Base-by-base conservation (phyloP, 192 early-diverging fungal genomes). In the Phlyctochytrium bullatum region DNA sequence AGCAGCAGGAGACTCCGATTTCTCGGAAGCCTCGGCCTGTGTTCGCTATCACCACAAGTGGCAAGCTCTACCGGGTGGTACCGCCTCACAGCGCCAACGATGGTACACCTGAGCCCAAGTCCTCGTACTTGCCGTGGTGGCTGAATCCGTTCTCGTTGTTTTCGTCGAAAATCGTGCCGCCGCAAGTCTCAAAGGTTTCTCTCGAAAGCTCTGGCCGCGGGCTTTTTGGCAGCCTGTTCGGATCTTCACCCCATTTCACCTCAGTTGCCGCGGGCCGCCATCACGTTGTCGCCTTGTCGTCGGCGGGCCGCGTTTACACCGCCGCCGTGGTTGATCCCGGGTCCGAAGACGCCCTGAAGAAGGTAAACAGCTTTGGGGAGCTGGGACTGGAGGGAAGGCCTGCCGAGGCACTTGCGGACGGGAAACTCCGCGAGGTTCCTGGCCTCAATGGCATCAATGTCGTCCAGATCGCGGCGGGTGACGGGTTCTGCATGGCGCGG, bases 391-490 rank as follows among this genome's bases (percentile, higher is more conserved):
- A 23, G 12, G 14, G 2, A 2, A 56, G 17, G 23, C 14, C 12
- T 14, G 32, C 35, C n/a, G 24, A 29, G 12, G 29, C 27, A 24
- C 32, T 59, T 34, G 20, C n/a, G 17, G 31, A 27, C 0, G 3
- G 17, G 23, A 67, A 25, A 20, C 28, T 72, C 0, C 10, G 20
- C 20, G 64, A 36, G 2, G 34, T 74, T 30, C 12, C 47, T 30
- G 23, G 28, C 17, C 36, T 66, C 3, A 28, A 20, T 20, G 16
- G 14, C 24, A 50, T 51, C 16, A 59, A 58, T 50, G 36, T 69
- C 25, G 59, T 59, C 23, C 67, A 78, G 68, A 61, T 71, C 34
- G 75, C 76, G 10, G 64, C 76, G 27, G 79, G 79, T 14, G 61
- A 65, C 10, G 60, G 59, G 4, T 77, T 78, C 63, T 75, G 66